Evolutionary conservation across 352 stramenopile species (phyloP).

Genomic region (Phytophthora foliorum): DNA sequence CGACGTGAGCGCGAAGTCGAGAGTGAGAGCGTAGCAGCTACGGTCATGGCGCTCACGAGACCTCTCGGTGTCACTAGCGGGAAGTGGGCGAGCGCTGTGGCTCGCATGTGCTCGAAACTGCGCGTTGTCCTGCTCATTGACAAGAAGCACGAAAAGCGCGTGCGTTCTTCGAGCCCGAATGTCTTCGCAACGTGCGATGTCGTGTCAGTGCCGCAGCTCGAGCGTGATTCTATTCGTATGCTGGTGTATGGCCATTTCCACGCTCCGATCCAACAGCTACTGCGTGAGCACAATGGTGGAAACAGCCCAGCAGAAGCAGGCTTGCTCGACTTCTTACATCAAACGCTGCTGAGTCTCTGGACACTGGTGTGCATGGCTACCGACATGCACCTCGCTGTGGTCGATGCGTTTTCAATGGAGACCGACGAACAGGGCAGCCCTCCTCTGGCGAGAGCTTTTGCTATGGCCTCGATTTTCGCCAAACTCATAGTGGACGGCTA

Average conservation of each 20-base stretch:
- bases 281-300: conserved; percentile 1
- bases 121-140: conserved; percentile 61
- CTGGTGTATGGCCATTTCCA: conserved; percentile 60
- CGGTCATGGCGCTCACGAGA: conserved; percentile 81
- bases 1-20: conserved; percentile 68
- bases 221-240: conserved; percentile 37
- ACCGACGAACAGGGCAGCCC: neutral
- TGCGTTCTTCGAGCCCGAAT: conserved; percentile 27
- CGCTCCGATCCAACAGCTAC: conserved; percentile 43
- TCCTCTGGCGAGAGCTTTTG: conserved; percentile 19
- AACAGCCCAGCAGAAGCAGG: conserved; percentile 5
- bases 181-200: conserved; percentile 47
- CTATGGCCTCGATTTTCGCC: conserved; percentile 29
- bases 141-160: conserved; percentile 13
- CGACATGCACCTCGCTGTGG: conserved; percentile 42
- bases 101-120: conserved; percentile 60
- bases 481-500: conserved; percentile 35
- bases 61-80: conserved; percentile 74
- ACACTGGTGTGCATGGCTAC: conserved; percentile 40
- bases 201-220: conserved; percentile 39
- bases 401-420: neutral
- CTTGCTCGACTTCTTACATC: conserved; percentile 41
- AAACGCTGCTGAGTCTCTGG: conserved; percentile 54
- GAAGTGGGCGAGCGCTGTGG: conserved; percentile 74
- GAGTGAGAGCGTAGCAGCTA: conserved; percentile 74